phyloP scores from a whole-genome alignment of 2,329 filamentous ascomycete genomes.

The Juglanconis sp. region DNA sequence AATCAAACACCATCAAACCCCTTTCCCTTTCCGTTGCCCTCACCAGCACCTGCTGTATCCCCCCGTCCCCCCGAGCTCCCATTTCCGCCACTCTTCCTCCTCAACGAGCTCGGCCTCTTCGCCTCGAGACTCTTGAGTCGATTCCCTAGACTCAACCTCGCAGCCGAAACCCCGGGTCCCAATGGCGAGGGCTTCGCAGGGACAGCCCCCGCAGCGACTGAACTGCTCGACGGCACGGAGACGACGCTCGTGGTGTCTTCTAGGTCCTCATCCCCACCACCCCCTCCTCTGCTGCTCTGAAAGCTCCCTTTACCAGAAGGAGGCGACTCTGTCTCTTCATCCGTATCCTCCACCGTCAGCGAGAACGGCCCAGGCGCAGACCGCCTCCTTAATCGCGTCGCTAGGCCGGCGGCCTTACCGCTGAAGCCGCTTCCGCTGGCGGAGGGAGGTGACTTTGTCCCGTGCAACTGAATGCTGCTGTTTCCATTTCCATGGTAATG shows the following conservation, averaged over 20 bases:
- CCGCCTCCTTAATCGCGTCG: conserved; percentile 22
- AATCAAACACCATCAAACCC: no score
- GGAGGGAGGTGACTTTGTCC: conserved; percentile 10
- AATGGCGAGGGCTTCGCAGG: conserved; percentile 23
- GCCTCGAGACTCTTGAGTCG: conserved; percentile 38
- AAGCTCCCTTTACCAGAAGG: conserved; percentile 2
- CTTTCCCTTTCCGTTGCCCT: no score
- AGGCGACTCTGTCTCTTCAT: conserved; percentile 26
- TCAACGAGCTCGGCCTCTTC: conserved; percentile 1
- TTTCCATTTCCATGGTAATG: conserved; percentile 9
- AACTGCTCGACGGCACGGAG: conserved; percentile 15
- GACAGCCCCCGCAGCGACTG: background rate
- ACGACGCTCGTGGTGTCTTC: conserved; percentile 37
- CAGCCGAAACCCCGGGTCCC: conserved; percentile 34
- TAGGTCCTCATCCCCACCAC: conserved; percentile 28
- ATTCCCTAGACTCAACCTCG: conserved; percentile 48
- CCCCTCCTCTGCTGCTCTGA: conserved; percentile 23
- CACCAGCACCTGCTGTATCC: no score
- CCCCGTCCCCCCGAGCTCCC: no score
- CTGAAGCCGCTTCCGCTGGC: conserved; percentile 15
- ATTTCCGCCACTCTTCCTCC: conserved; percentile 5
- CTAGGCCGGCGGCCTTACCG: conserved; percentile 8
- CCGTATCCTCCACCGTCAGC: conserved; percentile 16
- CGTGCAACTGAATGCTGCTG: conserved; percentile 17
- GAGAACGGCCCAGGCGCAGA: conserved; percentile 26